phyloP scores from a whole-genome alignment of 176 grass and related monocot genomes.

The Musa itinerans region DNA sequence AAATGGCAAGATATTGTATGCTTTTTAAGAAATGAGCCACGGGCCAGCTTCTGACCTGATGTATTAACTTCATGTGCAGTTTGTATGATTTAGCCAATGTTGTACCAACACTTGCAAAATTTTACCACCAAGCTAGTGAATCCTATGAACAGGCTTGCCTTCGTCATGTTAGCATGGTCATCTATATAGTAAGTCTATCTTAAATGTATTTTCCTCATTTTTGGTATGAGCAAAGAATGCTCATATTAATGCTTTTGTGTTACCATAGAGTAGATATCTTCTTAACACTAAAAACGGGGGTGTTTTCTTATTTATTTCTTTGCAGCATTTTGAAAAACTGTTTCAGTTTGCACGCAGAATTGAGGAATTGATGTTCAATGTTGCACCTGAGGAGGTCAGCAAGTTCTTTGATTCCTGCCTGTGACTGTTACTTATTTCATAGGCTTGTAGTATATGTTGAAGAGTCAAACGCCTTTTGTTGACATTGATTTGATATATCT shows the following conservation, averaged over 20 bases:
- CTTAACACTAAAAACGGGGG: too few relatives aligned
- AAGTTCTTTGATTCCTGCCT: background rate
- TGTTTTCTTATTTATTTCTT: conserved; percentile 16
- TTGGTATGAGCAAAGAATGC: background rate
- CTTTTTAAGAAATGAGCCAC: background rate
- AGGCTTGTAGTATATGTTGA: background rate
- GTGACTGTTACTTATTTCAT: background rate
- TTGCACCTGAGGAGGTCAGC: conserved; percentile 64
- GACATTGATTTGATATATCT: background rate
- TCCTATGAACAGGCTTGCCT: conserved; percentile 86
- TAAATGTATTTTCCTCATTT: conserved; percentile 11
- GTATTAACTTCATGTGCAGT: conserved; percentile 29
- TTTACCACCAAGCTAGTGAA: conserved; percentile 98
- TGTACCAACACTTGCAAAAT: conserved; percentile 86
- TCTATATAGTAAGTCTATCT: conserved; percentile 78
- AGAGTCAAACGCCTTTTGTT: background rate
- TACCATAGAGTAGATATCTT: background rate
- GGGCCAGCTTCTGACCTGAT: background rate
- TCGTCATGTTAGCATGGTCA: conserved; percentile 91
- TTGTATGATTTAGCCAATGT: conserved; percentile 90
- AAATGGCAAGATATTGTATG: background rate
- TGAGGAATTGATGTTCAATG: conserved; percentile 75
- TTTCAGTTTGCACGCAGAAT: conserved; percentile 82
- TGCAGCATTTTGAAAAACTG: conserved; percentile 80
- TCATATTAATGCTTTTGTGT: background rate